Evolutionary conservation across 306 rosid species (phyloP).

Genomic region (Casuarina equisetifolia): DNA sequence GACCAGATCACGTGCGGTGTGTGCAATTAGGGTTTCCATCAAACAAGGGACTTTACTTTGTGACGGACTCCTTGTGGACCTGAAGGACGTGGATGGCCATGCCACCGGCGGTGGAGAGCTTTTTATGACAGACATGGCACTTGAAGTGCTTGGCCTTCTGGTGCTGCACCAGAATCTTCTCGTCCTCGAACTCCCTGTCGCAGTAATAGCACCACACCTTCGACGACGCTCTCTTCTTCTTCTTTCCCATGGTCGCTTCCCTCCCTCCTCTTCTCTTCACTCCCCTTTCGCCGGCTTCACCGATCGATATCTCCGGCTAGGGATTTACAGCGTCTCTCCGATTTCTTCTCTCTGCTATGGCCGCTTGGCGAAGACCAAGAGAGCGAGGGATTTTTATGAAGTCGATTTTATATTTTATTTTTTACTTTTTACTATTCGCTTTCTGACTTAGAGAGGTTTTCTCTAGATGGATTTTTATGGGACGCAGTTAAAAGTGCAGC

Average conservation of each 20-base stretch:
- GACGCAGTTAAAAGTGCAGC: neutral
- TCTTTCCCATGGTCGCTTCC: conserved; percentile 66
- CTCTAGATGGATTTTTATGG: neutral
- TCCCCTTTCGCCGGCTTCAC: neutral
- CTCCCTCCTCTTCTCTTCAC: neutral
- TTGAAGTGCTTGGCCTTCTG: conserved; percentile 99
- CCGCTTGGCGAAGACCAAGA: too few species aligned
- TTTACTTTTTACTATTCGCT: neutral
- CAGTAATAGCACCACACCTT: conserved; percentile 99
- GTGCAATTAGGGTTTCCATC: neutral
- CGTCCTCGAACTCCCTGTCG: conserved; percentile 97
- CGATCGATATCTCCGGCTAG: neutral
- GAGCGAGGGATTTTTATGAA: neutral
- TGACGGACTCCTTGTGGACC: conserved; percentile 96
- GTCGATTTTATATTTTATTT: too few species aligned
- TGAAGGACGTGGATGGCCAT: conserved; percentile 99
- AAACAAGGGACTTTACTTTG: conserved; percentile 52
- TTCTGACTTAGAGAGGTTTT: neutral
- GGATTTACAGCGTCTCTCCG: neutral
- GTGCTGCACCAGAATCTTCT: conserved; percentile 96
- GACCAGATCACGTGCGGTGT: neutral
- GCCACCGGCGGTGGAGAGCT: conserved; percentile 98
- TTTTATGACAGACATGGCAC: conserved; percentile 97
- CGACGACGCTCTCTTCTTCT: conserved; percentile 93
- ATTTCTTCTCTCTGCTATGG: neutral